phyloP scores from a whole-genome alignment of 2,329 filamentous ascomycete species.

The Aureobasidium sp. region DNA sequence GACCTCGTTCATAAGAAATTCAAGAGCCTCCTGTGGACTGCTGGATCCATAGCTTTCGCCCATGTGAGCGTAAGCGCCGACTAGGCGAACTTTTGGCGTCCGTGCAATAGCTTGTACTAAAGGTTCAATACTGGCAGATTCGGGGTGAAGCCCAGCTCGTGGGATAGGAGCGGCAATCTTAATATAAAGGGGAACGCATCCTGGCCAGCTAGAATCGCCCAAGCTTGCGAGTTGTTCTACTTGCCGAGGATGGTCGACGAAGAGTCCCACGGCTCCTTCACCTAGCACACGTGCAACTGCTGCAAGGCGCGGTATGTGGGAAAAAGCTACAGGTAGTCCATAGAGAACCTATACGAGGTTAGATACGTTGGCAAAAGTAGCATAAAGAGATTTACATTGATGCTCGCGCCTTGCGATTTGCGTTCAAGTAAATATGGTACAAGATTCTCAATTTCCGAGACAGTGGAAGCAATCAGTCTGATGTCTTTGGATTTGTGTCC shows the following conservation, averaged over 20 bases:
- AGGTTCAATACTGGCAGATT: slow-evolving; percentile 36
- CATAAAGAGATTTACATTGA: slow-evolving; percentile 44
- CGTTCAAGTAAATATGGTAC: slow-evolving; percentile 52
- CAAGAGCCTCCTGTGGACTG: slow-evolving; percentile 50
- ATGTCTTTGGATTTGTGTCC: slow-evolving; percentile 44
- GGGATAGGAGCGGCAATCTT: slow-evolving; percentile 68
- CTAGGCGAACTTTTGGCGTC: slow-evolving; percentile 37
- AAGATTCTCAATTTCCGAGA: slow-evolving; percentile 64
- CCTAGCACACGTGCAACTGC: slow-evolving; percentile 49
- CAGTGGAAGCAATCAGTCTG: slow-evolving; percentile 63
- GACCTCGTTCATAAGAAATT: slow-evolving; percentile 53
- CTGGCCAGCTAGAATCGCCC: slow-evolving; percentile 31
- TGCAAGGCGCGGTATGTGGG: slow-evolving; percentile 52
- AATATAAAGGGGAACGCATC: slow-evolving; percentile 52
- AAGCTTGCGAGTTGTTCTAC: slow-evolving; percentile 37
- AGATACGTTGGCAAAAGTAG: neutral
- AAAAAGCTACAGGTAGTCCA: slow-evolving; percentile 59
- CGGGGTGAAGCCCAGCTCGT: slow-evolving; percentile 57
- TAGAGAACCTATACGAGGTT: slow-evolving; percentile 51
- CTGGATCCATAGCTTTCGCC: slow-evolving; percentile 59
- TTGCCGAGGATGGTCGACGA: slow-evolving; percentile 62
- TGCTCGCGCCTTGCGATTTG: slow-evolving; percentile 41
- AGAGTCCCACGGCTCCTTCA: slow-evolving; percentile 49
- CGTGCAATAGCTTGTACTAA: slow-evolving; percentile 43
- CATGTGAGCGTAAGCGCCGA: slow-evolving; percentile 65